Evolutionary conservation across 257 asterid genomes (phyloP).

Genomic region (Anisodus acutangulus): DNA sequence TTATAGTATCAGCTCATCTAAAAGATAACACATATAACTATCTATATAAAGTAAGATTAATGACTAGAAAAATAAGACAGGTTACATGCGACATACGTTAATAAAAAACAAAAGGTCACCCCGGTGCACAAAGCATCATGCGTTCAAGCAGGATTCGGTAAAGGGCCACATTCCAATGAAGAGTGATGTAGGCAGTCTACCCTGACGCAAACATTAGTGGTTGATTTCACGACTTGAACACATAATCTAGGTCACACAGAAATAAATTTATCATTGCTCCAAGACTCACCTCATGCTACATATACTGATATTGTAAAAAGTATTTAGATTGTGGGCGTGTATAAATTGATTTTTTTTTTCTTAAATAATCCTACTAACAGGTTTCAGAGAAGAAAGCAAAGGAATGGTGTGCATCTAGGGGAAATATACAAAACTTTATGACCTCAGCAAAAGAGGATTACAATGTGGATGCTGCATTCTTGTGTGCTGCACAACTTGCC

Average conservation of each 20-base stretch:
- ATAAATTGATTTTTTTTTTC: not conserved
- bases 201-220: not conserved
- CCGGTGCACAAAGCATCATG: not conserved
- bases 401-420: constrained; percentile 75
- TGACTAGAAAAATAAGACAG: not conserved
- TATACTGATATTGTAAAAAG: not conserved
- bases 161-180: too few relatives aligned
- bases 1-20: not conserved
- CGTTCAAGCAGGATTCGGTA: not conserved
- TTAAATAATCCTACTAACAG: constrained; percentile 34
- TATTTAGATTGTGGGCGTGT: not conserved
- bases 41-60: not conserved
- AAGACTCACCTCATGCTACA: not conserved
- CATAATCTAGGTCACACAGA: not conserved
- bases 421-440: constrained; percentile 81
- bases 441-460: constrained; percentile 85
- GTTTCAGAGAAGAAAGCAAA: constrained; percentile 64
- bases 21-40: not conserved
- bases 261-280: not conserved
- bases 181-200: not conserved
- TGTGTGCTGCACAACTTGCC: constrained; percentile 63
- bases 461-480: constrained; percentile 70
- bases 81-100: not conserved
- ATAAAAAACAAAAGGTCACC: too few relatives aligned
- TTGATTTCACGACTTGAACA: not conserved